Conservation (phyloP, 192 early-diverging fungal species). For the Linnemannia elongata region DNA sequence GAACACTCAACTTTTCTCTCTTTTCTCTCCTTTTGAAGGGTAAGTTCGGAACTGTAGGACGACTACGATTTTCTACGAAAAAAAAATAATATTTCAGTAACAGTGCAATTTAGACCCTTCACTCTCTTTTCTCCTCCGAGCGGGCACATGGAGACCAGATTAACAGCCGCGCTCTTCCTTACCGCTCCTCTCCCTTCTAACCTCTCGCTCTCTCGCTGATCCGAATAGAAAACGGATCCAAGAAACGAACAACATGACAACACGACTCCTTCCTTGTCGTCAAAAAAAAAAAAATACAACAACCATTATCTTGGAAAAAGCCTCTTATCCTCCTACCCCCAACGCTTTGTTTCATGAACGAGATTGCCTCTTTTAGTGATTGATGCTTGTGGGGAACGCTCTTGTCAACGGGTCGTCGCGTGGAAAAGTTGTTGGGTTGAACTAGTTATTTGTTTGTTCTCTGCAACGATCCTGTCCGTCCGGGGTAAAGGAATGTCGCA, state of each 20-base stretch:
- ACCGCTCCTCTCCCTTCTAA: too few relatives aligned
- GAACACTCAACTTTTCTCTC: neutral
- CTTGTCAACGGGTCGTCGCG: neutral
- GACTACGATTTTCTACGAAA: slow-evolving; percentile 3
- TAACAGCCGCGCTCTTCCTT: neutral
- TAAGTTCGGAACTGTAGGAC: neutral
- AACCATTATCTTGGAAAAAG: neutral
- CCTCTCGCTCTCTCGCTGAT: neutral
- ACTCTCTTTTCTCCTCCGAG: neutral
- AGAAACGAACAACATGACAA: neutral
- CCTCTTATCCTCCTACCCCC: neutral
- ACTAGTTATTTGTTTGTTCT: neutral
- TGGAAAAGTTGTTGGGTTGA: neutral
- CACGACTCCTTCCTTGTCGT: neutral
- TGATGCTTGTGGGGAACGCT: slow-evolving; percentile 11
- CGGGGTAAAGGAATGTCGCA: neutral
- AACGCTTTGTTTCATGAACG: slow-evolving; percentile 9
- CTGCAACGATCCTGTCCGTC: neutral
- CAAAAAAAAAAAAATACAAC: neutral
- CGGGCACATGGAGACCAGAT: neutral
- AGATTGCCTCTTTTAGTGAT: slow-evolving; percentile 14
- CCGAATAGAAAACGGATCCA: neutral
- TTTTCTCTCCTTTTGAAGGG: neutral
- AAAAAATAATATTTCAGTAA: neutral
- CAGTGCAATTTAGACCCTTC: neutral